Evolutionary conservation across 371 early-diverging fungal genomes (phyloP), one percentile per base, ranked within the genome.

Genomic region (Lichtheimia ornata): DNA sequence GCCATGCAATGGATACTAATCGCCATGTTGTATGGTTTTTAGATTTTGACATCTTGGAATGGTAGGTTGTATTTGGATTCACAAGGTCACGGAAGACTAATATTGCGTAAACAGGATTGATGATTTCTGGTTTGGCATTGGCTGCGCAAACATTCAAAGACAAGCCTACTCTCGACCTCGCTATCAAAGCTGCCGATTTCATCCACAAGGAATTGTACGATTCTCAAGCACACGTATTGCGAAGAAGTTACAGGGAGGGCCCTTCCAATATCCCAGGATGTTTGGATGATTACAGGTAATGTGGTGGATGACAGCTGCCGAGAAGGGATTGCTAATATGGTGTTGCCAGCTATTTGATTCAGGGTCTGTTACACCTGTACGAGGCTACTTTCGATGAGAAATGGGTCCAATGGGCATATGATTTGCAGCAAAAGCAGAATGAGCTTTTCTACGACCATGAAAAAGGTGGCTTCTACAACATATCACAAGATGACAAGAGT

Each of bases 241-340:
- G 67, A 13, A 66, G 89, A 47, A 80, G 76, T 40, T 84, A 79
- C 47, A 66, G 84, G 25, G 66, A 76, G 13, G 85, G 82, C 1
- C 70, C 83, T 3, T 71, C 82, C n/a, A 62, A 68, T 28, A 76
- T 84, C 44, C 68, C 70, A 25, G 89, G 86, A 14, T 85, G 81
- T 56, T 63, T 83, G 25, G 87, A 87, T 57, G 89, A 89, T 53
- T 89, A 89, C 61, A 82, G 83, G 63, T 84, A 73, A 57, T 57
- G 41, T 20, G 24, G 41, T 20, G 24, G 25, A n/a, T 15, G 2
- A 58, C 53, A 24, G 12, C 13, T 28, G 14, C 40, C 1, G 17
- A n/a, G 55, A 28, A 27, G 44, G 4, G 13, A 3, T 22, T 35
- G 22, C 40, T 45, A n/a, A 27, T 35, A 43, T 41, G 12, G 3